phyloP scores from a whole-genome alignment of 2,329 filamentous ascomycete species.

The Venturiaceae sp. region DNA sequence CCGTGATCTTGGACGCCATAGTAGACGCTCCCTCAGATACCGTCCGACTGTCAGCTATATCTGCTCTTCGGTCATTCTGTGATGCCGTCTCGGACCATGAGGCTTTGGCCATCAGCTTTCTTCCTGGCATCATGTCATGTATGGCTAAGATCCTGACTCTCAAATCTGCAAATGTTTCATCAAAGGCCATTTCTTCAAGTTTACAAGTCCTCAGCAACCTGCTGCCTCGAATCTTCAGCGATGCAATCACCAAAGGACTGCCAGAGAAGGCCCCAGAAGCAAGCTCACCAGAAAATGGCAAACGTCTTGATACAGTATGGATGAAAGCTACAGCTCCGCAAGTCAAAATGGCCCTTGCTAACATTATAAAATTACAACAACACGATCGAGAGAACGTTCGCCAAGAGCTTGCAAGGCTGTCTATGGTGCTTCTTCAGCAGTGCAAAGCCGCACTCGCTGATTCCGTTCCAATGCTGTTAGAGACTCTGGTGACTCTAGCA shows the following conservation, averaged over 20 bases:
- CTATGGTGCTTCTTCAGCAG: conserved; percentile 65
- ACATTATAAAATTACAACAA: conserved; percentile 63
- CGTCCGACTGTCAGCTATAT: conserved; percentile 61
- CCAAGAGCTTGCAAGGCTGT: conserved; percentile 58
- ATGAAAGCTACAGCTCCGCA: conserved; percentile 70
- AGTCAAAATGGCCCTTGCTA: conserved; percentile 72
- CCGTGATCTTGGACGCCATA: conserved; percentile 51
- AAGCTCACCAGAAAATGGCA: not conserved
- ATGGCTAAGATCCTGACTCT: conserved; percentile 66
- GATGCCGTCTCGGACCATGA: conserved; percentile 58
- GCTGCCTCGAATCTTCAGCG: conserved; percentile 36
- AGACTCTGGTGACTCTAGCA: conserved; percentile 67
- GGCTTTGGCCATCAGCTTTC: conserved; percentile 65
- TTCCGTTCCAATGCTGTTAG: conserved; percentile 62
- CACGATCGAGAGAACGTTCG: conserved; percentile 63
- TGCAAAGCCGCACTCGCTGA: conserved; percentile 65
- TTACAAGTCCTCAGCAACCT: conserved; percentile 46
- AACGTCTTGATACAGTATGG: conserved; percentile 49
- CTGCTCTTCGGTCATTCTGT: conserved; percentile 54
- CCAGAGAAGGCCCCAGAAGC: conserved; percentile 11
- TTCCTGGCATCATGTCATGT: conserved; percentile 79
- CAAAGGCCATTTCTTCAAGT: conserved; percentile 1
- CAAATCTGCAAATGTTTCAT: conserved; percentile 33
- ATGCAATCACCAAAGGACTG: conserved; percentile 25
- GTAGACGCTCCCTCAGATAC: conserved; percentile 48